These are phyloP conservation scores for Amanita rubescens DNA, from an alignment of 768 basidiomycete genomes.

Conservation along the genomic window DNA sequence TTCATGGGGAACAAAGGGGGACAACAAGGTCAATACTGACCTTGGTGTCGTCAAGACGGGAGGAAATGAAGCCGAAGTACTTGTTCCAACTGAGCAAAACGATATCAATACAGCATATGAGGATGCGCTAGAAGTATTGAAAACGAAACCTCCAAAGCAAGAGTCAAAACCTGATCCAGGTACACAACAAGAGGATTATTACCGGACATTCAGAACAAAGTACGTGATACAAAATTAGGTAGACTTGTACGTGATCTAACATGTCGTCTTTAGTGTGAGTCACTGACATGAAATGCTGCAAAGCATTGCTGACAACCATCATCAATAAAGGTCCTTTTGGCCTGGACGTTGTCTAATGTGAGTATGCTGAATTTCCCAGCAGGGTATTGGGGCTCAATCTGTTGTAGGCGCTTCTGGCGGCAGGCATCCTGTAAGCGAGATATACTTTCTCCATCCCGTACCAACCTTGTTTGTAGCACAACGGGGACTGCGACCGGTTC, in stretches of 20 bases:
- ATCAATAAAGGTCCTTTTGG: conserved; percentile 65
- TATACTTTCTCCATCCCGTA: too few species aligned
- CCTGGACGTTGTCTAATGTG: conserved; percentile 87
- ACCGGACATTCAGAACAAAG: conserved; percentile 88
- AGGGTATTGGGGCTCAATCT: neutral
- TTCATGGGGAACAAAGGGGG: conserved; percentile 95
- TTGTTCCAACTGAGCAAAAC: conserved; percentile 78
- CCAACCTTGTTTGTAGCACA: conserved; percentile 27
- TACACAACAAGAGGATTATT: conserved; percentile 80
- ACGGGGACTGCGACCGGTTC: conserved; percentile 46
- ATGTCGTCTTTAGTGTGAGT: conserved; percentile 21
- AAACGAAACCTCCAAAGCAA: conserved; percentile 68
- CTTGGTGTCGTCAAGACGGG: conserved; percentile 72
- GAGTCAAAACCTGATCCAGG: conserved; percentile 52
- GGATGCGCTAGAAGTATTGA: conserved; percentile 79
- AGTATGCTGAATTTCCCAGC: conserved; percentile 12
- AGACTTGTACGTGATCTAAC: conserved; percentile 8
- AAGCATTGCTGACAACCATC: conserved; percentile 13
- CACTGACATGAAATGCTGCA: neutral
- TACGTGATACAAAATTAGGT: conserved; percentile 24
- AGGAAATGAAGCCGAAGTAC: conserved; percentile 72
- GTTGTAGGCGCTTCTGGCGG: conserved; percentile 58
- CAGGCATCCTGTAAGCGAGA: conserved; percentile 57
- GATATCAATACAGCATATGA: conserved; percentile 90
- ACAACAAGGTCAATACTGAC: conserved; percentile 78